These are phyloP conservation scores for Rhododendron simsii DNA, from an alignment of 148 eudicot species.

Conservation along the genomic window DNA sequence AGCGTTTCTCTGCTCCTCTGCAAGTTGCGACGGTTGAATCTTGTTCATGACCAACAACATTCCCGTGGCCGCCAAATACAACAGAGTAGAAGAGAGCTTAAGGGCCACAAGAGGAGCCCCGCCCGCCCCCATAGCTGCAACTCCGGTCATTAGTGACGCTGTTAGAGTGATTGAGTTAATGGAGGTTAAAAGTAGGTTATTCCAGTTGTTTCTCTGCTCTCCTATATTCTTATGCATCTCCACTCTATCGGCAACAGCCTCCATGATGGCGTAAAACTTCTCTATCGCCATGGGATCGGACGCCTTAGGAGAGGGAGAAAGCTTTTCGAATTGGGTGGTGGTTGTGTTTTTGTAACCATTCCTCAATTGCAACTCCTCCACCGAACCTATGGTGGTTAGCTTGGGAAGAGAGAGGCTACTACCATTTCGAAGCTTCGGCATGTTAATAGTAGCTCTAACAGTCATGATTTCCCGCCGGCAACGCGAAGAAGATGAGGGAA, in stretches of 20 bases:
- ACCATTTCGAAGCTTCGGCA: not conserved
- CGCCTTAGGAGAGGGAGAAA: not conserved
- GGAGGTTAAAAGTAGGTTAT: constrained; percentile 49
- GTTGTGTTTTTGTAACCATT: not conserved
- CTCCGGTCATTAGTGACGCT: constrained; percentile 51
- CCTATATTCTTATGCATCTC: constrained; percentile 41
- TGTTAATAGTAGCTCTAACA: not conserved
- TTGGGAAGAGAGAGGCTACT: not conserved
- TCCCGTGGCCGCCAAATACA: constrained; percentile 48
- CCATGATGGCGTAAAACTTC: constrained; percentile 28
- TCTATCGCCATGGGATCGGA: not conserved
- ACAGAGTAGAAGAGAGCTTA: constrained; percentile 34
- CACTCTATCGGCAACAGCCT: constrained; percentile 25
- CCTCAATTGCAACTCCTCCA: not conserved
- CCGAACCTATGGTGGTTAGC: not conserved
- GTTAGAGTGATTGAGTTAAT: constrained; percentile 55
- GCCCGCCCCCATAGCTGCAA: constrained; percentile 14
- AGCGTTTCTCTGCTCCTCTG: constrained; percentile 63
- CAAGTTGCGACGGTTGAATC: constrained; percentile 72
- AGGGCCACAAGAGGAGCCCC: constrained; percentile 16
- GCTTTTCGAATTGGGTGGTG: not conserved
- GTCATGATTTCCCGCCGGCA: not conserved
- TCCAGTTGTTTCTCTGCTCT: constrained; percentile 54
- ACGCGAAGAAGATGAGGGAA: not conserved
- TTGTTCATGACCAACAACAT: constrained; percentile 47